Evolutionary conservation across 306 rosid genomes (phyloP).

Genomic region (peach (Prunus persica)): DNA sequence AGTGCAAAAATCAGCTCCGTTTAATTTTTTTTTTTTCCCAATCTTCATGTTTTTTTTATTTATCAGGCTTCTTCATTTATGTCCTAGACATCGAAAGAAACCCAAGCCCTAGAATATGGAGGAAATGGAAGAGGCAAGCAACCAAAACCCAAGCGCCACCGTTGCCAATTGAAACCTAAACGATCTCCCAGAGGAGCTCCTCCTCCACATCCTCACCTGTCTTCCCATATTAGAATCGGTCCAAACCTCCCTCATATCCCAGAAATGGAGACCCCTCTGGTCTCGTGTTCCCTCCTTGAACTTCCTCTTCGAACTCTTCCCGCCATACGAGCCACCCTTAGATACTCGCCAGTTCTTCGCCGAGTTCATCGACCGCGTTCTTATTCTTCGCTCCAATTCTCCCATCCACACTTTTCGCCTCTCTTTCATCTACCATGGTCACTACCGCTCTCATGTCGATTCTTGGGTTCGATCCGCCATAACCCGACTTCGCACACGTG

Average conservation of each 20-base stretch:
- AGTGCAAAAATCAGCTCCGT: no score
- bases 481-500: neutral
- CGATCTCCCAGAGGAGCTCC: constrained; percentile 5
- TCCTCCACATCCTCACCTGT: neutral
- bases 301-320: constrained; percentile 9
- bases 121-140: neutral
- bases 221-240: neutral
- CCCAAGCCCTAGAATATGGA: no score
- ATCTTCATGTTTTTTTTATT: no score
- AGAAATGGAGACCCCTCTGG: constrained; percentile 3
- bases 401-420: constrained; percentile 1
- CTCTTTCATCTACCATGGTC: constrained; percentile 4
- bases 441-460: constrained; percentile 8
- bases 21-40: no score
- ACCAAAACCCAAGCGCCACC: neutral
- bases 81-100: no score
- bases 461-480: constrained; percentile 8
- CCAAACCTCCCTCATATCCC: neutral
- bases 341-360: neutral
- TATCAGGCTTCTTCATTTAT: no score
- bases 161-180: neutral
- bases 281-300: neutral
- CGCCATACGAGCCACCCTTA: neutral
- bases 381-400: neutral
- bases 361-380: constrained; percentile 8